Percentiles rank a stretch among this genome's conserved stretches.
Conservation (phyloP, 192 early-diverging fungal genomes). For the Irineochytrium annulatum region DNA sequence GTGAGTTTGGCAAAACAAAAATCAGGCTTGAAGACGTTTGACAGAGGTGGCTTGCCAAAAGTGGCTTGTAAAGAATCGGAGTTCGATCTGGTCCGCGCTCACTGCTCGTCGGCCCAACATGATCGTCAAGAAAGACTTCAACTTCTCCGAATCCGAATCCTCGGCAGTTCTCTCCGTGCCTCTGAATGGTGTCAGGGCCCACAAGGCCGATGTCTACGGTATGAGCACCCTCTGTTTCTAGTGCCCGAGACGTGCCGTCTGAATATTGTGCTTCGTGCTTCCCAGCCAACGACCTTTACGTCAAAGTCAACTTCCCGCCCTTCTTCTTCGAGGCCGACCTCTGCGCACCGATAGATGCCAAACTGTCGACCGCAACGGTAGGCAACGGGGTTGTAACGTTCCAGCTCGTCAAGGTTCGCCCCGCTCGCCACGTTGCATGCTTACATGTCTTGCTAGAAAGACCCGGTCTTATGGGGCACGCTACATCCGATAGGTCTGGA, state of each 20-base stretch:
- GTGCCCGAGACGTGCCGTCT: not conserved
- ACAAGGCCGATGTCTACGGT: slow-evolving; percentile 49
- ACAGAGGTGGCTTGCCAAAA: too few relatives aligned
- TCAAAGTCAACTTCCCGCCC: slow-evolving; percentile 49
- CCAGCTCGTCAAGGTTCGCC: slow-evolving; percentile 35
- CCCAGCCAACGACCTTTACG: slow-evolving; percentile 44
- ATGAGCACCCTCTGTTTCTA: not conserved
- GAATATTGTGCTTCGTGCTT: not conserved
- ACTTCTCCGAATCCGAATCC: slow-evolving; percentile 26
- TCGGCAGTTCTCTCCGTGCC: slow-evolving; percentile 39
- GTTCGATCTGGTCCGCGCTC: too few relatives aligned
- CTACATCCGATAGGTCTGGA: not conserved
- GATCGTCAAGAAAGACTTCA: slow-evolving; percentile 35
- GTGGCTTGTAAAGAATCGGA: too few relatives aligned
- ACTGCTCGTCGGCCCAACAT: too few relatives aligned
- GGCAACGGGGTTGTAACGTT: slow-evolving; percentile 37
- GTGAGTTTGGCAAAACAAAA: too few relatives aligned
- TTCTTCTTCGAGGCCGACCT: slow-evolving; percentile 55
- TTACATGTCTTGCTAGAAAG: slow-evolving; percentile 10
- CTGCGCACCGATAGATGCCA: slow-evolving; percentile 23
- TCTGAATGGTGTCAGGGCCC: slow-evolving; percentile 29
- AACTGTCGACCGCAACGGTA: slow-evolving; percentile 33
- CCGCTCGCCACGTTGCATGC: not conserved
- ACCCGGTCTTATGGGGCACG: slow-evolving; percentile 14
- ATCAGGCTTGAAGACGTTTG: too few relatives aligned